phyloP scores from a whole-genome alignment of 192 early-diverging fungal genomes.

The Dissophora ornata region DNA sequence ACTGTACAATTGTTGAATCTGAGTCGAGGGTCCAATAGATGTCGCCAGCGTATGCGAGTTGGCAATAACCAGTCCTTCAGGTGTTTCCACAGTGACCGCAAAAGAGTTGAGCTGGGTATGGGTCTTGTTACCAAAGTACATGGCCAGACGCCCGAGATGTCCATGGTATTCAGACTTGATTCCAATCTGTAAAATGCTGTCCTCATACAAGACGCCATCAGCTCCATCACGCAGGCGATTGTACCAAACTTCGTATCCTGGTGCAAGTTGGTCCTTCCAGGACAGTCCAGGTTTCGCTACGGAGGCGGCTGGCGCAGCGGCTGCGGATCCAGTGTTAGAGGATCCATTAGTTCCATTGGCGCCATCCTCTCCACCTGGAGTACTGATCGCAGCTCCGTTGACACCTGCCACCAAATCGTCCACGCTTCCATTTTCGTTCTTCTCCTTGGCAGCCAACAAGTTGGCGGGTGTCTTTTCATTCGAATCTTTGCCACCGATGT shows the following conservation, averaged over 20 bases:
- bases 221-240: constrained; percentile 72
- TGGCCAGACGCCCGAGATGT: constrained; percentile 86
- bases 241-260: constrained; percentile 64
- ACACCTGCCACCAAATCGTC: constrained; percentile 31
- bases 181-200: constrained; percentile 88
- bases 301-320: constrained; percentile 17
- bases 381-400: constrained; percentile 19
- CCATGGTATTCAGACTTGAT: constrained; percentile 95
- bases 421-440: constrained; percentile 46
- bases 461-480: constrained; percentile 71
- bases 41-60: constrained; percentile 68
- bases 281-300: constrained; percentile 38
- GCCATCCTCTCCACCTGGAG: constrained; percentile 15
- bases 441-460: constrained; percentile 47
- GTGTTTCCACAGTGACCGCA: constrained; percentile 63
- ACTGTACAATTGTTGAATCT: constrained; percentile 87
- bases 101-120: constrained; percentile 73
- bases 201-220: constrained; percentile 95
- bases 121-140: constrained; percentile 94
- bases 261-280: constrained; percentile 59
- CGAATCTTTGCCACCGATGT: constrained; percentile 88
- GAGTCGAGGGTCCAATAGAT: constrained; percentile 72
- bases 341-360: constrained; percentile 52
- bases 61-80: constrained; percentile 61
- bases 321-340: constrained; percentile 32